Evolutionary conservation across 2,329 filamentous ascomycete genomes (phyloP).

Genomic region (Fusarium nematophilum): DNA sequence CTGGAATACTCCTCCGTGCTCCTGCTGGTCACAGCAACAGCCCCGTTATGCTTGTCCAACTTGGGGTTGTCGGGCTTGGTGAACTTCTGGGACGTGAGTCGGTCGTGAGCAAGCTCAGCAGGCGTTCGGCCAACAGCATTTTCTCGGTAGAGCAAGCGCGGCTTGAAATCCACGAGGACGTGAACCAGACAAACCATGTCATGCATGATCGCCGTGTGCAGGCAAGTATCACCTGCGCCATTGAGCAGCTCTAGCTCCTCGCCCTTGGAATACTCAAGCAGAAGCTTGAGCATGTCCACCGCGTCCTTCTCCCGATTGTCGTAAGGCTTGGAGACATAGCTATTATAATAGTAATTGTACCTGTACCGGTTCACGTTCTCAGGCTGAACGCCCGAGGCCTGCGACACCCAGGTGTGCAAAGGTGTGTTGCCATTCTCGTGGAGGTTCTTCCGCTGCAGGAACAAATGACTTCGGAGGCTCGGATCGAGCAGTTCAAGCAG

Average conservation of each 20-base stretch:
- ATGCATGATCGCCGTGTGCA: conserved; percentile 66
- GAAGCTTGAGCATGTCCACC: conserved; percentile 57
- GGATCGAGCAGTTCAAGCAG: conserved; percentile 70
- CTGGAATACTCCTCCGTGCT: conserved; percentile 24
- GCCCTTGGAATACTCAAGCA: conserved; percentile 68
- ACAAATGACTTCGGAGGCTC: conserved; percentile 66
- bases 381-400: conserved; percentile 35
- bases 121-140: conserved; percentile 82
- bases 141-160: conserved; percentile 74
- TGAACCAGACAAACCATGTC: conserved; percentile 51
- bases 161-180: conserved; percentile 64
- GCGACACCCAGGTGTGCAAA: conserved; percentile 68
- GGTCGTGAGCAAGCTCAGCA: conserved; percentile 72
- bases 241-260: conserved; percentile 69
- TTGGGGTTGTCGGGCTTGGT: conserved; percentile 27
- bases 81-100: conserved; percentile 56
- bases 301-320: conserved; percentile 44
- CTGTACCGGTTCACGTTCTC: conserved; percentile 20
- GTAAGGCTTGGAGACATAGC: conserved; percentile 33
- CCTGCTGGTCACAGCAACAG: conserved; percentile 1
- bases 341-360: conserved; percentile 19
- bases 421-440: conserved; percentile 69
- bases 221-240: conserved; percentile 71
- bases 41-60: conserved; percentile 3
- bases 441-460: conserved; percentile 67